Conservation (phyloP, 2,329 filamentous ascomycete species). For the Phoma sp. region DNA sequence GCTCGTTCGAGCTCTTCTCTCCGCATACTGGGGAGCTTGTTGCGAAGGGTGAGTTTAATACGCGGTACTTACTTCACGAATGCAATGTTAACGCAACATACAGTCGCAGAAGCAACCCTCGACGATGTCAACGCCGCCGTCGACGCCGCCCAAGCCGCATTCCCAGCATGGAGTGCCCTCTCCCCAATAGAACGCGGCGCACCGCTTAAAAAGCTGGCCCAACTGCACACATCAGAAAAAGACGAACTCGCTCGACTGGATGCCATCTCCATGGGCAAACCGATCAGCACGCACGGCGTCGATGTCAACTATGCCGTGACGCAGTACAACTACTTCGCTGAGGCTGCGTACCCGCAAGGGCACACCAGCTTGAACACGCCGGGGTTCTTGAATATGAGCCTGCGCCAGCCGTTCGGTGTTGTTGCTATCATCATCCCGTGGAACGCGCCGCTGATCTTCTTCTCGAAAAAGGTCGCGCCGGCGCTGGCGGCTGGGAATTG, state of each 20-base stretch:
- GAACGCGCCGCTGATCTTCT: slow-evolving; percentile 36
- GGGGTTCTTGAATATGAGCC: slow-evolving; percentile 65
- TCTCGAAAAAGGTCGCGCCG: slow-evolving; percentile 35
- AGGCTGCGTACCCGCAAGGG: slow-evolving; percentile 79
- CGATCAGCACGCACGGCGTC: slow-evolving; percentile 72
- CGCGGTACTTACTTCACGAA: background rate
- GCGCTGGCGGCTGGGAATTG: slow-evolving; percentile 36
- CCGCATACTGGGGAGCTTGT: slow-evolving; percentile 36
- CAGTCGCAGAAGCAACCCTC: slow-evolving; percentile 32
- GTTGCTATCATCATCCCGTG: slow-evolving; percentile 79
- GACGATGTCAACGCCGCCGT: slow-evolving; percentile 36
- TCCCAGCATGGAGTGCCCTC: slow-evolving; percentile 44
- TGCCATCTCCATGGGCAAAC: slow-evolving; percentile 84
- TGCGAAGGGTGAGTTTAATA: slow-evolving; percentile 30
- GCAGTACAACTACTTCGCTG: slow-evolving; percentile 80
- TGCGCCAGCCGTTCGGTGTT: slow-evolving; percentile 79
- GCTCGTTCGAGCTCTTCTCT: slow-evolving; percentile 35
- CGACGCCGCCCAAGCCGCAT: slow-evolving; percentile 33
- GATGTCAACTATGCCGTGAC: slow-evolving; percentile 79
- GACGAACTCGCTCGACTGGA: slow-evolving; percentile 80
- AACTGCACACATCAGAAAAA: slow-evolving; percentile 55
- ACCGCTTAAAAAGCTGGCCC: slow-evolving; percentile 55
- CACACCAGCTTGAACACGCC: slow-evolving; percentile 68
- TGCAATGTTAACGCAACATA: background rate
- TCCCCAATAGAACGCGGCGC: slow-evolving; percentile 47